Evolutionary conservation across 2,329 filamentous ascomycete species (phyloP), one percentile per base, ranked within the genome.

Genomic region (Zymoseptoria brevis): DNA sequence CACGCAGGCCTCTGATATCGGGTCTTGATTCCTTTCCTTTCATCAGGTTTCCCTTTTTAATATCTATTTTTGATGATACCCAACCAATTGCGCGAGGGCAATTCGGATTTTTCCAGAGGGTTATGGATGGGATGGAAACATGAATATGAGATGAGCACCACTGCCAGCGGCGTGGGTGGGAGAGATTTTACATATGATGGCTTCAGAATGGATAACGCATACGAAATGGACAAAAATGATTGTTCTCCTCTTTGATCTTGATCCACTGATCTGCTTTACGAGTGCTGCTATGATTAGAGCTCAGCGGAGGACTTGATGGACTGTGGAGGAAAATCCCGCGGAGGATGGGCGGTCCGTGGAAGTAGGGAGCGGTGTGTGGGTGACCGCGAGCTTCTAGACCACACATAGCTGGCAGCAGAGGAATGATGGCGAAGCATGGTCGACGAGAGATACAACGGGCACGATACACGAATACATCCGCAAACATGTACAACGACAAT

Each of bases 1-100:
- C 51, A 53, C 22, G 35, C 65, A 63, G 53, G 64, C 64, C 65
- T 63, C 54, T 60, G 65, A 67, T 65, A 66, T 64, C 63, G 63
- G 65, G 62, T 62, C 60, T 45, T 61, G 58, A 45, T 58, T 60
- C 49, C 60, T 51, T 62, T 54, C 19, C 35, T n/a, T 16, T 45
- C 35, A n/a, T n/a, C 13, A n/a, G 0, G 2, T 45, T 45, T 45
- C 35, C 35, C n/a, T 45, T 45, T 45, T 45, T 41, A 45, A n/a
- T 45, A 45, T 45, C 35, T 16, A 45, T 45, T 16, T 45, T 45
- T n/a, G 35, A 45, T 45, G 35, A 45, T 45, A 45, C 35, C 35
- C 35, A 45, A 16, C 35, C 35, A 16, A 45, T 45, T 16, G 22
- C 8, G 35, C 35, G 16, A 45, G 35, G 13, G 35, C 35, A 45